Percentiles rank a stretch among this genome's conserved stretches.
Evolutionary conservation across 2,329 filamentous ascomycete species (phyloP).

Genomic region (Karstenula rhodostoma): DNA sequence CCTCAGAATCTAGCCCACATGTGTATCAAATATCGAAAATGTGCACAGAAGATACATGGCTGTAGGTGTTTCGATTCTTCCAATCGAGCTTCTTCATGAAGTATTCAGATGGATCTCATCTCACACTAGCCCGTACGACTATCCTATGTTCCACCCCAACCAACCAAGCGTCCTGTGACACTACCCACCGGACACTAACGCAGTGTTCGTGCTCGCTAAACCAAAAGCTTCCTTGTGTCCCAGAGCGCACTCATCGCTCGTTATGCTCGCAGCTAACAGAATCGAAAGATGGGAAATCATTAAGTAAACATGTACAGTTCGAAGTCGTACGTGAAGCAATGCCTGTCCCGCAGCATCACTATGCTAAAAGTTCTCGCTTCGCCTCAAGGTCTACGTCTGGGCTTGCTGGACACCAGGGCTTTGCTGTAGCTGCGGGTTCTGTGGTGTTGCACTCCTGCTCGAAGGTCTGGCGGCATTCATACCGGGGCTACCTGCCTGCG

Average conservation of each 20-base stretch:
- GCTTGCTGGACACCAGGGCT: conserved; percentile 41
- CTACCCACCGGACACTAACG: not conserved
- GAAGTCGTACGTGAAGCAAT: conserved; percentile 8
- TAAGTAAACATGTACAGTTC: conserved; percentile 14
- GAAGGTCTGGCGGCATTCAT: conserved; percentile 38
- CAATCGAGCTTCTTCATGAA: not conserved
- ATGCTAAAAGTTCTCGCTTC: not conserved
- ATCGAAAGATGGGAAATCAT: conserved; percentile 5
- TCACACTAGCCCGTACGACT: not conserved
- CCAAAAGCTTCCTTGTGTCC: not conserved
- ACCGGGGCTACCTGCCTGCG: conserved; percentile 43
- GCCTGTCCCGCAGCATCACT: conserved; percentile 14
- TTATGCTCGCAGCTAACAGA: conserved; percentile 7
- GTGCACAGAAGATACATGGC: not conserved
- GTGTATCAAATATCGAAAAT: not conserved
- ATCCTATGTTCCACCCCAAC: not conserved
- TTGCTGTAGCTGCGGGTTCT: conserved; percentile 44
- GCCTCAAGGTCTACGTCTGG: conserved; percentile 25
- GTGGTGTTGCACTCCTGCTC: conserved; percentile 50
- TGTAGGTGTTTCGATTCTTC: conserved; percentile 1
- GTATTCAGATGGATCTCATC: conserved; percentile 1
- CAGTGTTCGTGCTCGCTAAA: not conserved
- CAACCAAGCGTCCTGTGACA: not conserved
- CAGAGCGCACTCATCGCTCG: not conserved
- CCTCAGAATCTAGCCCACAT: too few relatives aligned